Evolutionary conservation across 2,329 filamentous ascomycete genomes (phyloP).

Genomic region (Thyridium curvatum): DNA sequence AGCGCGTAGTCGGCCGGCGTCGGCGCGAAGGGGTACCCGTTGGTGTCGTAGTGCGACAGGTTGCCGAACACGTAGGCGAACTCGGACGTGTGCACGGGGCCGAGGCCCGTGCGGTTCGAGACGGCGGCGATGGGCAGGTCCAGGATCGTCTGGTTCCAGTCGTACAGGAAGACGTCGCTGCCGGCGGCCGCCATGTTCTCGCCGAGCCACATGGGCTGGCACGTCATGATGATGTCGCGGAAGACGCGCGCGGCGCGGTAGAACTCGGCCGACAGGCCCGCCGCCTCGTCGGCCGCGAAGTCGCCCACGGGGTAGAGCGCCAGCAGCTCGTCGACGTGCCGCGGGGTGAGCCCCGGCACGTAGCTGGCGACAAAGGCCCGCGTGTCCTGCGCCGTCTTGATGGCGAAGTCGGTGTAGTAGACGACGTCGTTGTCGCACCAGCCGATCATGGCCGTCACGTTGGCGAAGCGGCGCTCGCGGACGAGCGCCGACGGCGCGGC

Average conservation of each 20-base stretch:
- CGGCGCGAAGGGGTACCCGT: constrained; percentile 26
- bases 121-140: constrained; percentile 29
- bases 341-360: constrained; percentile 24
- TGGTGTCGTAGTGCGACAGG: constrained; percentile 33
- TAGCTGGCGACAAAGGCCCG: constrained; percentile 30
- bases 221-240: constrained; percentile 45
- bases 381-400: constrained; percentile 31
- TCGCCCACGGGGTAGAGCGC: constrained; percentile 42
- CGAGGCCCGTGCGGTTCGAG: constrained; percentile 28
- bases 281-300: constrained; percentile 29
- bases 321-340: constrained; percentile 32
- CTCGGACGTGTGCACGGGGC: constrained; percentile 44
- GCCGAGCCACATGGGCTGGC: constrained; percentile 37
- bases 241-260: constrained; percentile 42
- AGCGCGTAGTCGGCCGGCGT: constrained; percentile 32
- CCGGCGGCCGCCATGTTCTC: constrained; percentile 26
- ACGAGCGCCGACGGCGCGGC: constrained; percentile 33
- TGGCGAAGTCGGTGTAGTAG: constrained; percentile 30
- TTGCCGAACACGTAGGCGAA: constrained; percentile 46
- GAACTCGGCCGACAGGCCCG: constrained; percentile 38
- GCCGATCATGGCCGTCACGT: constrained; percentile 32
- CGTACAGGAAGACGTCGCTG: constrained; percentile 39
- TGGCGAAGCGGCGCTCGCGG: constrained; percentile 30
- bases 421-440: constrained; percentile 39
- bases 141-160: constrained; percentile 49